A percentile compares a stretch with the other conserved stretches of the same genome.
Conservation (phyloP, 805 yeast genomes). For the Candida alai region DNA sequence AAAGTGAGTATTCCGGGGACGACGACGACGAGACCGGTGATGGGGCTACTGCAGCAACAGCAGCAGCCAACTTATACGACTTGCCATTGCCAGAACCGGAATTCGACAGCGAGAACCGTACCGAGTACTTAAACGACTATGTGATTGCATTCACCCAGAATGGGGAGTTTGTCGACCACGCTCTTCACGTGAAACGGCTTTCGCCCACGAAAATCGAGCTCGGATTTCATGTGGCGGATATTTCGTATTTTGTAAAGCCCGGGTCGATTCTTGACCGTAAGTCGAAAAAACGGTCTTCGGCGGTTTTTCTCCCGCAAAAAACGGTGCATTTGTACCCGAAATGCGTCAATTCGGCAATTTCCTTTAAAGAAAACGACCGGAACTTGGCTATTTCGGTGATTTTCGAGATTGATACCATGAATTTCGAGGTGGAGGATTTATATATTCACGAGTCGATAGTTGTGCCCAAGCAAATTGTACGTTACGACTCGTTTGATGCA, state of each 20-base stretch:
- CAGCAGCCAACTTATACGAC: slow-evolving; percentile 22
- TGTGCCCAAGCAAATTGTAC: slow-evolving; percentile 56
- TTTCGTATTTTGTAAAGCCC: slow-evolving; percentile 63
- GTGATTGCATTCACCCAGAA: slow-evolving; percentile 61
- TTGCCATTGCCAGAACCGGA: slow-evolving; percentile 40
- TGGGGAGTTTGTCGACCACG: slow-evolving; percentile 65
- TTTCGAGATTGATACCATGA: slow-evolving; percentile 71
- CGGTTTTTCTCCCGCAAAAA: slow-evolving; percentile 83
- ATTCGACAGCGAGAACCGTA: slow-evolving; percentile 38
- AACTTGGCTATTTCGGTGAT: slow-evolving; percentile 73
- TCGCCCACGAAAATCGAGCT: slow-evolving; percentile 64
- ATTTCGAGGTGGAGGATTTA: slow-evolving; percentile 68
- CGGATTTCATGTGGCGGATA: slow-evolving; percentile 85
- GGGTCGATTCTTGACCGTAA: slow-evolving; percentile 82
- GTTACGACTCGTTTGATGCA: slow-evolving; percentile 52
- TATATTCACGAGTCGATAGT: slow-evolving; percentile 73
- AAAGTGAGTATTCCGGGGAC: slow-evolving; percentile 26
- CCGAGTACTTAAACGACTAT: slow-evolving; percentile 55
- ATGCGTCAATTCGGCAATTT: slow-evolving; percentile 53
- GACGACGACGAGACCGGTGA: slow-evolving; percentile 14
- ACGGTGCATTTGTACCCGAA: slow-evolving; percentile 65
- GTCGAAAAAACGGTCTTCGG: slow-evolving; percentile 83
- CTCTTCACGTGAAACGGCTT: slow-evolving; percentile 70
- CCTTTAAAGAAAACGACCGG: slow-evolving; percentile 57
- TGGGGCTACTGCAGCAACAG: too few relatives aligned